Conservation (phyloP, 305 asterid species). For the Rubia tinctorum region DNA sequence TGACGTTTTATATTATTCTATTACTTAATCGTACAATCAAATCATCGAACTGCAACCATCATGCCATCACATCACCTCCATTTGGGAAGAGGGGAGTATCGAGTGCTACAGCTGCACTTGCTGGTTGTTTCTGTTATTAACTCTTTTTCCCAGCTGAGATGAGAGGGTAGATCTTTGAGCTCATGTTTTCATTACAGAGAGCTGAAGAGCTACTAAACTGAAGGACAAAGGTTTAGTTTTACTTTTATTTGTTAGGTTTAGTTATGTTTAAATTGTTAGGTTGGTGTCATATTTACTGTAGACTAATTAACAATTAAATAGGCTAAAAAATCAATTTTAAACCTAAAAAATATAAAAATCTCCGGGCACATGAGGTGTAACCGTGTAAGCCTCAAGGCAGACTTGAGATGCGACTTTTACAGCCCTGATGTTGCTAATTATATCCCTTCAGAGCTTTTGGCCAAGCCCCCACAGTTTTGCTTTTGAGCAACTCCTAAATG, state of each 20-base stretch:
- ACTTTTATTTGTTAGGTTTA: background rate
- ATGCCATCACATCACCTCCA: too few species aligned
- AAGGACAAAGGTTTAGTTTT: background rate
- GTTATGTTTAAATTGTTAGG: background rate
- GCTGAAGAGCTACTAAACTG: background rate
- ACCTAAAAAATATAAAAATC: background rate
- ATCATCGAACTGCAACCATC: too few species aligned
- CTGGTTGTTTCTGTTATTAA: background rate
- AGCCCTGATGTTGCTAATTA: background rate
- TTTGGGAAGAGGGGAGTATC: too few species aligned
- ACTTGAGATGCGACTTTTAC: background rate
- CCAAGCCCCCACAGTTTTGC: background rate
- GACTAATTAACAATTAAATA: too few species aligned
- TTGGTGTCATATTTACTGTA: background rate
- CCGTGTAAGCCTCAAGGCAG: background rate
- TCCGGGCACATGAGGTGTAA: background rate
- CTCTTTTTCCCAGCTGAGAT: background rate
- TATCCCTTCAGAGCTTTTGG: background rate
- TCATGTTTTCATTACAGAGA: background rate
- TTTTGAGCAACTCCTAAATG: background rate
- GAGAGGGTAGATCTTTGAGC: background rate
- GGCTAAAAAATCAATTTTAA: background rate
- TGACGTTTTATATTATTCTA: background rate
- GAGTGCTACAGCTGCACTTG: background rate
- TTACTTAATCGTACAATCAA: too few species aligned